Evolutionary conservation across 2,329 filamentous ascomycete species (phyloP).

Genomic region (Colletotrichum sp.): DNA sequence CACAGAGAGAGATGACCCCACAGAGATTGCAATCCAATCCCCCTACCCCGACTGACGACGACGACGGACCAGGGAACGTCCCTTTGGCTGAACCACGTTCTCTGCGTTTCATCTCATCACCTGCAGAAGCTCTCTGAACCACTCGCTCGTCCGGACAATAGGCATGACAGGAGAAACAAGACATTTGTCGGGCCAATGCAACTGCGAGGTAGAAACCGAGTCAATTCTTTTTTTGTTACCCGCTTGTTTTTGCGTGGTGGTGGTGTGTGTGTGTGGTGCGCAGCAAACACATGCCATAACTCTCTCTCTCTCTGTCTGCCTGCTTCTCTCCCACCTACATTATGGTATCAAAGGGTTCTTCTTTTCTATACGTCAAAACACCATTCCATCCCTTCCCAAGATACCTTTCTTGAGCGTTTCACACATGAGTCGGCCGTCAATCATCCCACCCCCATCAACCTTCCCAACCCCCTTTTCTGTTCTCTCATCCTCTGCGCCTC

Average conservation of each 20-base stretch:
- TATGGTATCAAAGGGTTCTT: conserved; percentile 15
- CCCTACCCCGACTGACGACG: background rate
- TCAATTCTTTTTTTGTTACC: background rate
- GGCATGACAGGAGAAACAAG: conserved; percentile 15
- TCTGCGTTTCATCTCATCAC: conserved; percentile 20
- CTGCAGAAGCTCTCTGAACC: background rate
- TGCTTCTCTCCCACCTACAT: background rate
- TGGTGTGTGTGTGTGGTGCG: background rate
- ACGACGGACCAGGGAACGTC: background rate
- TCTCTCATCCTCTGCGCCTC: background rate
- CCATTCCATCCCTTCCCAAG: background rate
- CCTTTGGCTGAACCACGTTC: background rate
- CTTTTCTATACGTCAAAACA: conserved; percentile 1
- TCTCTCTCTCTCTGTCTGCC: background rate
- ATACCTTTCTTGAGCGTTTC: conserved; percentile 3
- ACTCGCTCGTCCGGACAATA: conserved; percentile 14
- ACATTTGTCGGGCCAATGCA: conserved; percentile 10
- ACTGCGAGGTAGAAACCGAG: conserved; percentile 3
- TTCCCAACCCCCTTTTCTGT: background rate
- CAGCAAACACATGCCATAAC: background rate
- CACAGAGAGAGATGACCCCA: background rate
- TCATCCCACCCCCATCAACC: conserved; percentile 1
- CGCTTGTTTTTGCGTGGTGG: background rate
- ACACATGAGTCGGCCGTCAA: conserved; percentile 15
- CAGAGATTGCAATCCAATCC: background rate